Evolutionary conservation across 169 alveolate genomes (phyloP), one percentile per base, ranked within the genome.

Genomic region (Plasmodium vinckei): DNA sequence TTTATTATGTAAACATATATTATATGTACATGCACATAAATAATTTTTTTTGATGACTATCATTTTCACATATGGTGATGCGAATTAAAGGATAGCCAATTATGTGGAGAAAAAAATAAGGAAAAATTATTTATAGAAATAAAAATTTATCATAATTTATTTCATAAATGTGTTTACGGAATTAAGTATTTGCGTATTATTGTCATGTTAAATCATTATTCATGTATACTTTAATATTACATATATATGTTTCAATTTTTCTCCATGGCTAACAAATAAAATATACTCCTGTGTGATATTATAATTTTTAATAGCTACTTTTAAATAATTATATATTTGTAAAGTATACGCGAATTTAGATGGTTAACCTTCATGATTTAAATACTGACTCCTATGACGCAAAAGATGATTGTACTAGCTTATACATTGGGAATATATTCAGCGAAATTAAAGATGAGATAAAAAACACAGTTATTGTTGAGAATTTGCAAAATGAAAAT

Each of bases 401-500:
- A 77, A 25, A 73, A 46, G 51, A 23, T 51, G 77, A 64, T 9
- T 77, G 65, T 47, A 61, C 27, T 67, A 57, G 77, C 51, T 51
- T 64, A 25, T 77, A 25, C 67, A 77, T 77, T 63, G 88, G 69
- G 53, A 77, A 77, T 27, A 77, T 77, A 77, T 77, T 77, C 33
- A 77, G 75, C 65, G 88, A 77, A 77, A 77, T 77, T 77, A 73
- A 77, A 65, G 60, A 77, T 63, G 88, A 77, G 65, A 77, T 77
- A 77, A 77, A 77, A 15, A 77, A 77, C 59, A 44, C 72, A 39
- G 19, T 60, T 77, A 59, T 33, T 63, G 17, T 12, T 47, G 67
- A 47, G 42, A 19, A 49, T 19, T 5, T 49, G 9, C 33, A 64
- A 64, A 65, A 46, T 21, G 4, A 19, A 64, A 46, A 77, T 23